Evolutionary conservation across 2,329 filamentous ascomycete species (phyloP).

Genomic region (Arthrobotrys pseudoclavata): DNA sequence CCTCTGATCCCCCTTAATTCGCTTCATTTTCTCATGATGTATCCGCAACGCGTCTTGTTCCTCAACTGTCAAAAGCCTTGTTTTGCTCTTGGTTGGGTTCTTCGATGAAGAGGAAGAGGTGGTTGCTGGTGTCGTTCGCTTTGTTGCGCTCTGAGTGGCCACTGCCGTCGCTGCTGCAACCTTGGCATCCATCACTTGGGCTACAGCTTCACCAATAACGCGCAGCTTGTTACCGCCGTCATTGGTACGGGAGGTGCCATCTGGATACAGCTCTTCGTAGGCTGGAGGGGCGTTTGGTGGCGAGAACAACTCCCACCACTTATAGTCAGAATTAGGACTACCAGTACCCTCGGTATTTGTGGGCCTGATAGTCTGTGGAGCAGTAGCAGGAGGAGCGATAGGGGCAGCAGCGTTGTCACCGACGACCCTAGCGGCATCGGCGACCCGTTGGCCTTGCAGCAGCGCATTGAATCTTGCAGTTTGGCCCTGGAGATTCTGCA

Average conservation of each 20-base stretch:
- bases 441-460: conserved; percentile 37
- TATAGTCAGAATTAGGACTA: conserved; percentile 69
- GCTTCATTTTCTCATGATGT: conserved; percentile 75
- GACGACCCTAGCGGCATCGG: neutral
- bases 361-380: conserved; percentile 65
- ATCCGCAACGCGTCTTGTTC: conserved; percentile 75
- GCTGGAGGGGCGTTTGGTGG: conserved; percentile 75
- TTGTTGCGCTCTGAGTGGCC: conserved; percentile 68
- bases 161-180: conserved; percentile 70
- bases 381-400: conserved; percentile 64
- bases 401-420: conserved; percentile 19
- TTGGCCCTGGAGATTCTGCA: conserved; percentile 52
- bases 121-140: conserved; percentile 30
- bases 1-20: conserved; percentile 75
- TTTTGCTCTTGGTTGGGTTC: conserved; percentile 30
- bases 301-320: conserved; percentile 79
- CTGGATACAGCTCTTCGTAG: conserved; percentile 83
- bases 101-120: conserved; percentile 37
- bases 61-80: conserved; percentile 72
- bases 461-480: conserved; percentile 53
- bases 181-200: conserved; percentile 72
- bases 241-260: conserved; percentile 63
- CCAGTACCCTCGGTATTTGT: conserved; percentile 60
- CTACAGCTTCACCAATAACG: conserved; percentile 72
- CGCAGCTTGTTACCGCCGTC: conserved; percentile 51